Conservation (phyloP, 805 yeast genomes). For the Candida loeiensis region DNA sequence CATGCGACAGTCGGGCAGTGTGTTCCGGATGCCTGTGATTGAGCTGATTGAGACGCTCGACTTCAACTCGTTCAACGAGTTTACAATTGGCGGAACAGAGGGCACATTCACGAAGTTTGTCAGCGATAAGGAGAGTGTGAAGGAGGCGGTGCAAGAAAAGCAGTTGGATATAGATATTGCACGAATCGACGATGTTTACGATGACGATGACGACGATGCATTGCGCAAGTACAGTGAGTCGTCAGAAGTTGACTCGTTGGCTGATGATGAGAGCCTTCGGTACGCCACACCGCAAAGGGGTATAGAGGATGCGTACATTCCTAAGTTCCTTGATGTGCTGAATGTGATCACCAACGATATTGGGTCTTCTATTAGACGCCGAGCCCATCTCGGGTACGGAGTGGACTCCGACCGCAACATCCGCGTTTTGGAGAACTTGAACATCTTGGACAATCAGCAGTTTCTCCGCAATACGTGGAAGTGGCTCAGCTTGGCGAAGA, state of each 20-base stretch:
- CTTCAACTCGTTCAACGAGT: slow-evolving; percentile 68
- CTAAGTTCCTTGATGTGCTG: slow-evolving; percentile 28
- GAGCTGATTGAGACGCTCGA: slow-evolving; percentile 61
- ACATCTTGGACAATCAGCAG: slow-evolving; percentile 49
- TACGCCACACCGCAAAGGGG: not conserved
- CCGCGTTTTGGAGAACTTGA: slow-evolving; percentile 51
- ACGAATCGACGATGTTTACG: slow-evolving; percentile 2
- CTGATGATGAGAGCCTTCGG: slow-evolving; percentile 27
- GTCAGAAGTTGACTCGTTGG: slow-evolving; percentile 24
- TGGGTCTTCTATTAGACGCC: slow-evolving; percentile 61
- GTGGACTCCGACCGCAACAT: slow-evolving; percentile 63
- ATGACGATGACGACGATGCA: slow-evolving; percentile 11
- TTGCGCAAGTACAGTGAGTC: slow-evolving; percentile 16
- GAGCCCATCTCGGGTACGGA: slow-evolving; percentile 75
- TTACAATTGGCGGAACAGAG: slow-evolving; percentile 55
- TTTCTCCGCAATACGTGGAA: slow-evolving; percentile 77
- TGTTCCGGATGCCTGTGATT: slow-evolving; percentile 70
- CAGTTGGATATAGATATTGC: not conserved
- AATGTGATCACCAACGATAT: slow-evolving; percentile 67
- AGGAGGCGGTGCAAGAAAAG: not conserved
- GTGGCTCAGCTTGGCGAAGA: slow-evolving; percentile 77
- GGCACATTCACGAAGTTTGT: slow-evolving; percentile 49
- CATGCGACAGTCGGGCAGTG: slow-evolving; percentile 87
- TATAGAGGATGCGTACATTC: slow-evolving; percentile 23
- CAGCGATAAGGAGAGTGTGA: slow-evolving; percentile 19